These are phyloP conservation scores for Boletales sp. DNA, from an alignment of 768 basidiomycete species.

Conservation along the genomic window DNA sequence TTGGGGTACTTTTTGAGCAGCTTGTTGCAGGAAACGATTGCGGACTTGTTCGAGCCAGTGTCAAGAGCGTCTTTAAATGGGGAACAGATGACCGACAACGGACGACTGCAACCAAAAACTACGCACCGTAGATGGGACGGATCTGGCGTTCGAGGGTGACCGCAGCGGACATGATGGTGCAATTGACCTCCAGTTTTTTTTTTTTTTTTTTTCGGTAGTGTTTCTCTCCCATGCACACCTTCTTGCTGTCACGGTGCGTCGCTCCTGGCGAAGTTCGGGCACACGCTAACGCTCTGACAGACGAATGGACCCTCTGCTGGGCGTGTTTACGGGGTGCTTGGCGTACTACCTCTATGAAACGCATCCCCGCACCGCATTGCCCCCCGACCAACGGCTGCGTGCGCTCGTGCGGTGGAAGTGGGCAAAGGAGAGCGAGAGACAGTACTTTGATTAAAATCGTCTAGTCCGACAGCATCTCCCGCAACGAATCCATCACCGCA, in stretches of 20 bases:
- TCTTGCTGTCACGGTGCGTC: constrained; percentile 29
- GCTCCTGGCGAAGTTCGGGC: no score
- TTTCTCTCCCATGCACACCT: constrained; percentile 26
- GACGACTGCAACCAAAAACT: no score
- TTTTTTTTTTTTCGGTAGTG: no score
- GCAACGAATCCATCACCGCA: constrained; percentile 48
- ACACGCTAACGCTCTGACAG: constrained; percentile 36
- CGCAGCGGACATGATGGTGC: constrained; percentile 42
- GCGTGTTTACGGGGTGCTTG: constrained; percentile 71
- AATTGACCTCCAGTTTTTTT: constrained; percentile 23
- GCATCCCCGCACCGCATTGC: constrained; percentile 68
- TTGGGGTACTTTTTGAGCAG: constrained; percentile 81
- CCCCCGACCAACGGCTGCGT: constrained; percentile 50
- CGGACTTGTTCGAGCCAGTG: constrained; percentile 82
- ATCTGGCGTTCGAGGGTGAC: constrained; percentile 76
- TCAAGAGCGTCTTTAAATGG: constrained; percentile 88
- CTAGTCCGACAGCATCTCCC: constrained; percentile 27
- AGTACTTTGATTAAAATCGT: background rate
- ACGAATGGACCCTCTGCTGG: constrained; percentile 66
- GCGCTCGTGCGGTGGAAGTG: constrained; percentile 68
- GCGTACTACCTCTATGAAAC: constrained; percentile 81
- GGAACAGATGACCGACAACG: no score
- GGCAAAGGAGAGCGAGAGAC: constrained; percentile 35
- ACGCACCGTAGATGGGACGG: constrained; percentile 80
- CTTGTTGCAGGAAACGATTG: constrained; percentile 82